Evolutionary conservation across 2,329 filamentous ascomycete genomes (phyloP).

Genomic region (Hypocrella siamensis): DNA sequence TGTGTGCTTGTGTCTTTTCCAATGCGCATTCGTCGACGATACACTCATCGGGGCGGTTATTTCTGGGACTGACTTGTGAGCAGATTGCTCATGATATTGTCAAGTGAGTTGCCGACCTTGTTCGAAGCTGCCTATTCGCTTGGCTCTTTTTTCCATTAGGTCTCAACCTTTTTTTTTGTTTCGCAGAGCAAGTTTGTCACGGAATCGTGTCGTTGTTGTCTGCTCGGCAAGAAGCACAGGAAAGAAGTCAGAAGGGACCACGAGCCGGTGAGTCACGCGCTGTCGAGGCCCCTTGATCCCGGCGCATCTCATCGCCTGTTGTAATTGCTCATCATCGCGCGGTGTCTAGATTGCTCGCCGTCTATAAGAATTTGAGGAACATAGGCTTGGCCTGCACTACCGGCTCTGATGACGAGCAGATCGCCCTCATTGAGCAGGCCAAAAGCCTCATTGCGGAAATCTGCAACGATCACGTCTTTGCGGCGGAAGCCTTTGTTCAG

Average conservation of each 20-base stretch:
- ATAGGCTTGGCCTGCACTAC: constrained; percentile 31
- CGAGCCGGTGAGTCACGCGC: constrained; percentile 58
- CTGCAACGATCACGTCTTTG: constrained; percentile 63
- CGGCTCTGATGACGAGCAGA: constrained; percentile 35
- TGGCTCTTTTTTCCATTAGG: not conserved
- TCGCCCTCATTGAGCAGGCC: constrained; percentile 45
- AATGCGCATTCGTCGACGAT: too few species aligned
- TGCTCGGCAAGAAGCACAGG: constrained; percentile 91
- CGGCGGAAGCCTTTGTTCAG: constrained; percentile 47
- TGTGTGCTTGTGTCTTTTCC: constrained; percentile 8
- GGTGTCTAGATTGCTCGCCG: constrained; percentile 36
- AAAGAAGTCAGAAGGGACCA: constrained; percentile 89
- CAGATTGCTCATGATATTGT: constrained; percentile 28
- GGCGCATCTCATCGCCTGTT: not conserved
- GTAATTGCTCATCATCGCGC: not conserved
- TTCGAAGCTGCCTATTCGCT: not conserved
- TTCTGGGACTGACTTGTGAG: constrained; percentile 2
- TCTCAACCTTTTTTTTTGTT: not conserved
- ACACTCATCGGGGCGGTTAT: not conserved
- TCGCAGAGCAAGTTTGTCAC: constrained; percentile 32
- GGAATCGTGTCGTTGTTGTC: constrained; percentile 74
- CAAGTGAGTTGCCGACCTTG: constrained; percentile 15
- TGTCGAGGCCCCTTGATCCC: not conserved
- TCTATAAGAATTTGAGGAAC: constrained; percentile 40
- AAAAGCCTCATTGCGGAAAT: constrained; percentile 66